These are phyloP conservation scores for Schrenkiella parvula DNA, from an alignment of 345 rosid species.

Conservation along the genomic window DNA sequence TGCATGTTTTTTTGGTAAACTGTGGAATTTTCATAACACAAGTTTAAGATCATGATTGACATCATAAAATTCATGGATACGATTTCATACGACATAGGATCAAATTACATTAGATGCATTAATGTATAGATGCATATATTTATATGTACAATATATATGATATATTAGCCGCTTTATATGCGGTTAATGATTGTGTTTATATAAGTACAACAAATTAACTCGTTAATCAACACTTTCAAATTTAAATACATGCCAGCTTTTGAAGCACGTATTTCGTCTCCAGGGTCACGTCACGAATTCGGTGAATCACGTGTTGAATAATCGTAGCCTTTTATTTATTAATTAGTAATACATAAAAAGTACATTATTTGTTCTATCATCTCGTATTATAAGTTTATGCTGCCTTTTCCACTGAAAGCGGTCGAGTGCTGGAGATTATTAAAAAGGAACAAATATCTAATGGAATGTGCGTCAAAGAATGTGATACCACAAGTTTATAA, in stretches of 20 bases:
- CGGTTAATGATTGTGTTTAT: not conserved
- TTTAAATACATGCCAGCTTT: not conserved
- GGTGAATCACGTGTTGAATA: conserved; percentile 31
- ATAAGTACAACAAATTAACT: not conserved
- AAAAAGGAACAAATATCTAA: not conserved
- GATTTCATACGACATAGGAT: not conserved
- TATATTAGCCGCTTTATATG: not conserved
- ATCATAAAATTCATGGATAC: not conserved
- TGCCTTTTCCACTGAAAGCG: conserved; percentile 3
- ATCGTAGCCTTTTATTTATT: not conserved
- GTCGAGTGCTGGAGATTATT: not conserved
- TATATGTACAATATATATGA: not conserved
- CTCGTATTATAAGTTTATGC: not conserved
- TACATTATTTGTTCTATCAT: not conserved
- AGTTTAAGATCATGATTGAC: not conserved
- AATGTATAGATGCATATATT: no score
- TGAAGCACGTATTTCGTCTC: conserved; percentile 10
- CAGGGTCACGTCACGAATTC: conserved; percentile 7
- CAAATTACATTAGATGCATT: not conserved
- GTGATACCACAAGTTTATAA: conserved; percentile 18
- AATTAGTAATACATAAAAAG: not conserved
- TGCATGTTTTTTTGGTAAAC: no score
- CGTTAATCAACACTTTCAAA: not conserved
- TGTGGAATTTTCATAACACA: no score
- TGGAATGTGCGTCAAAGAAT: conserved; percentile 11